Conservation (phyloP, 2,329 filamentous ascomycete genomes). For the Fusarium sp. region DNA sequence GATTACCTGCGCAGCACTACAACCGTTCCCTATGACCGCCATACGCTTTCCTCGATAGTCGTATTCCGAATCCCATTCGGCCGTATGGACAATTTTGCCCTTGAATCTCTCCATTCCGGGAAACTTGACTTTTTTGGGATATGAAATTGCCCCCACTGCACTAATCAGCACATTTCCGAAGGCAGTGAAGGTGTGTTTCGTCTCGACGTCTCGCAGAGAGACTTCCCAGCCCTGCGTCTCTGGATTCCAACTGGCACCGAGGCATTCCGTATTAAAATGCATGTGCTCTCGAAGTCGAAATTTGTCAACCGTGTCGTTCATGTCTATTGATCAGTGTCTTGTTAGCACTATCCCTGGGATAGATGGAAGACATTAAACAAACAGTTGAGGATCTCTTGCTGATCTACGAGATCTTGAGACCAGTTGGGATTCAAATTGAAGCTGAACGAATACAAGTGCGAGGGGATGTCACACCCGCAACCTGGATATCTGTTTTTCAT, state of each 20-base stretch:
- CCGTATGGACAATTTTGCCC: background rate
- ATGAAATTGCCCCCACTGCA: too few species aligned
- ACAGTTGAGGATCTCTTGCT: slow-evolving; percentile 27
- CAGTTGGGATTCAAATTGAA: slow-evolving; percentile 37
- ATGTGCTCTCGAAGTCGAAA: slow-evolving; percentile 23
- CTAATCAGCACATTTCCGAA: too few species aligned
- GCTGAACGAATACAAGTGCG: slow-evolving; percentile 37
- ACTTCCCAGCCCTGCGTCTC: too few species aligned
- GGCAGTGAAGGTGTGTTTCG: too few species aligned
- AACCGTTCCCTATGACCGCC: background rate
- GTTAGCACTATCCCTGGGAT: too few species aligned
- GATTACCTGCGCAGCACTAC: slow-evolving; percentile 7
- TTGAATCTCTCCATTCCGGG: background rate
- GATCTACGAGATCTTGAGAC: slow-evolving; percentile 30
- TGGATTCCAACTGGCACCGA: slow-evolving; percentile 14
- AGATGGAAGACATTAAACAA: too few species aligned
- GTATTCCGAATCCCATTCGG: too few species aligned
- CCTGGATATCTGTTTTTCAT: slow-evolving; percentile 37
- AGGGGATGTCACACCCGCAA: slow-evolving; percentile 37
- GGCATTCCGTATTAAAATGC: slow-evolving; percentile 15
- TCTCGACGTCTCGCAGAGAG: too few species aligned
- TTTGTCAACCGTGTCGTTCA: slow-evolving; percentile 23
- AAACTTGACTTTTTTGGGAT: too few species aligned
- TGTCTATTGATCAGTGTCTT: slow-evolving; percentile 2
- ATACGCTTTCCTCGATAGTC: background rate